Conservation (phyloP, 2,329 filamentous ascomycete species). For the Phoma sp. region DNA sequence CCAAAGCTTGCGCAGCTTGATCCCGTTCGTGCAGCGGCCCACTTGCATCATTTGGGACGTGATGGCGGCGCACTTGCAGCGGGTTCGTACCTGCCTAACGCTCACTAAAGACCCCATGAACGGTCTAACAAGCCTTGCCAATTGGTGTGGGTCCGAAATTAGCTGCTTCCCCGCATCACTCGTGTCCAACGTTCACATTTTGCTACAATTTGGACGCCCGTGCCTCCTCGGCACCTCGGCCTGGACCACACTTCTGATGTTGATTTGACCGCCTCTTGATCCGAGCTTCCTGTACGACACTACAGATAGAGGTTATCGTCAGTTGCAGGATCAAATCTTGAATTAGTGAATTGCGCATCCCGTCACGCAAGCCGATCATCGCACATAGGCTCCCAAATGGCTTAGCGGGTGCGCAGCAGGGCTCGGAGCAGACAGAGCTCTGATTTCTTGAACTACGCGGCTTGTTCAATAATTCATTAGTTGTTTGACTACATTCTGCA, state of each 20-base stretch:
- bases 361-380: not conserved
- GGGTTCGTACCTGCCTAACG: conserved; percentile 10
- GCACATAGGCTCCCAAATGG: conserved; percentile 3
- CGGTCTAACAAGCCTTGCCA: conserved; percentile 4
- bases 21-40: conserved; percentile 25
- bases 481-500: not conserved
- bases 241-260: not conserved
- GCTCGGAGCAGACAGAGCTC: not conserved
- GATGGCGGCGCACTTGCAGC: conserved; percentile 19
- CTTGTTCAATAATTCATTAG: not conserved
- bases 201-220: not conserved
- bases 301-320: not conserved
- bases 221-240: conserved; percentile 18
- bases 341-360: not conserved
- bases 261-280: conserved; percentile 1
- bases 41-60: conserved; percentile 19
- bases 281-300: not conserved
- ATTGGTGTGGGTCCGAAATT: not conserved
- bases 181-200: conserved; percentile 7
- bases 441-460: not conserved
- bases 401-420: not conserved
- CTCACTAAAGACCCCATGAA: conserved; percentile 9
- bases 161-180: conserved; percentile 14
- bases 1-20: conserved; percentile 28
- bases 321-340: not conserved